A percentile compares a stretch with the other conserved stretches of the same genome.
Conservation (phyloP, 768 basidiomycete genomes). For the Cystobasidiopsis lactophilus region DNA sequence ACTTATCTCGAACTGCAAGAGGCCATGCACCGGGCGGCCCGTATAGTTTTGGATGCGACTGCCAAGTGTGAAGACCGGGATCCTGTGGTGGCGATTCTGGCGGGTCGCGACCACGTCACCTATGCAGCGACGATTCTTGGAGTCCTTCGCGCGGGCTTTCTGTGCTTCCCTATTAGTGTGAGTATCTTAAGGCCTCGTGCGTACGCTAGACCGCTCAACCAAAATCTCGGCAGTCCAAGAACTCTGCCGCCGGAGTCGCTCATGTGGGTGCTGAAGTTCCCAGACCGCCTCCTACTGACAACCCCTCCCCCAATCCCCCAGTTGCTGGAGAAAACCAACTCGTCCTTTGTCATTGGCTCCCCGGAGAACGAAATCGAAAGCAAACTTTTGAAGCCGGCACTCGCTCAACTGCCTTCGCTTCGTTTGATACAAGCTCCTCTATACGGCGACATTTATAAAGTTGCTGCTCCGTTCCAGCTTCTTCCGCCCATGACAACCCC, state of each 20-base stretch:
- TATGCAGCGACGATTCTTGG: neutral
- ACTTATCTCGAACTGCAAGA: no score
- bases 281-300: neutral
- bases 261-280: neutral
- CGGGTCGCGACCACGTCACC: no score
- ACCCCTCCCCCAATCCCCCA: no score
- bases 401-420: neutral
- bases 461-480: neutral
- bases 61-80: no score
- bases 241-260: no score
- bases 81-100: no score
- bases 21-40: no score
- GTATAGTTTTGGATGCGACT: no score
- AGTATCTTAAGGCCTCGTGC: neutral
- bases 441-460: neutral
- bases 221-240: no score
- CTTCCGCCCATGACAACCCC: neutral
- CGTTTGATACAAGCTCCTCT: neutral
- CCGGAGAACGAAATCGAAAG: neutral
- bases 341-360: neutral
- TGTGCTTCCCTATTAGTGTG: conserved; percentile 1
- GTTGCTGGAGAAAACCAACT: no score
- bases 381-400: neutral
- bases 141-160: neutral
- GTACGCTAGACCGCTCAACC: no score